These are phyloP conservation scores for Mycosphaerelloides madeirae DNA, from an alignment of 2,329 filamentous ascomycete genomes.

Conservation along the genomic window DNA sequence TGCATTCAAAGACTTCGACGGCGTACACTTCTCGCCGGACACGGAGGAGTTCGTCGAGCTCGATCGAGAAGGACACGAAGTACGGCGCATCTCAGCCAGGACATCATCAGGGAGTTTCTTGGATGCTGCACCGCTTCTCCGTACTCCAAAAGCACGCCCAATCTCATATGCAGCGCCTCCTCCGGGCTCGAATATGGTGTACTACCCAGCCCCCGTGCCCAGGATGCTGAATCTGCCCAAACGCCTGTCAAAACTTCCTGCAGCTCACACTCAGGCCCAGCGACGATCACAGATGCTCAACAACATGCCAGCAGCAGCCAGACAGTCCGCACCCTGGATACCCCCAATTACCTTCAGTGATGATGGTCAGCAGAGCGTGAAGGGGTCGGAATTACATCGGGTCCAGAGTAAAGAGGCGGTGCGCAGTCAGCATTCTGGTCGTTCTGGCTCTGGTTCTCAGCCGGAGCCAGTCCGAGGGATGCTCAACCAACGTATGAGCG, in stretches of 20 bases:
- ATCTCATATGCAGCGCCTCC: constrained; percentile 56
- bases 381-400: not conserved
- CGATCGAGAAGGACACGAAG: constrained; percentile 31
- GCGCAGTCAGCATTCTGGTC: not conserved
- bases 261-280: constrained; percentile 59
- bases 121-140: constrained; percentile 27
- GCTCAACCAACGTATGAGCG: constrained; percentile 33
- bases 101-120: constrained; percentile 27
- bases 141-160: constrained; percentile 36
- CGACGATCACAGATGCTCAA: constrained; percentile 68
- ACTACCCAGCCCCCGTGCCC: constrained; percentile 91
- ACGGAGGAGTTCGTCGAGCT: constrained; percentile 32
- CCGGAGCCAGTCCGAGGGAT: constrained; percentile 15
- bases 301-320: constrained; percentile 43
- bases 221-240: constrained; percentile 89
- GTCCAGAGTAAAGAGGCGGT: not conserved
- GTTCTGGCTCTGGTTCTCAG: constrained; percentile 10
- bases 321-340: constrained; percentile 50
- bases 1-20: constrained; percentile 77
- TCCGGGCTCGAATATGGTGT: constrained; percentile 78
- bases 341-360: constrained; percentile 23
- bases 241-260: constrained; percentile 70
- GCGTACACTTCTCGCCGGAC: constrained; percentile 65
- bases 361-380: constrained; percentile 5
- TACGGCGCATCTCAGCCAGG: constrained; percentile 28